A percentile compares a stretch with the other conserved stretches of the same genome.
phyloP scores from a whole-genome alignment of 768 basidiomycete genomes.

The Exidia glandulosa region DNA sequence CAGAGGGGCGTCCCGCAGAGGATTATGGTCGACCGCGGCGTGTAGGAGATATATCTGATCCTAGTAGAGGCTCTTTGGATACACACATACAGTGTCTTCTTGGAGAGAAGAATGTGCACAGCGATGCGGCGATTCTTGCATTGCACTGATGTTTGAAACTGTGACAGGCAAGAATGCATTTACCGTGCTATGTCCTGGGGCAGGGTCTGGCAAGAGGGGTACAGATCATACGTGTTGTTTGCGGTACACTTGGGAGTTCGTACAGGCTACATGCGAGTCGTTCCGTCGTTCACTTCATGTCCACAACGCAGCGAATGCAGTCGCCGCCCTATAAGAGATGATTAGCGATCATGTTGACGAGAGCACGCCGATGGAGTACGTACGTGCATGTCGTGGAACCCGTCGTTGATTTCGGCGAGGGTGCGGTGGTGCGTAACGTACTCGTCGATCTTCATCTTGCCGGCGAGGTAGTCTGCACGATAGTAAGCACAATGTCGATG shows the following conservation, averaged over 20 bases:
- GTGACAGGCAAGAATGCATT: no score
- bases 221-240: no score
- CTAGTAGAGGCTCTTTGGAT: neutral
- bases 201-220: no score
- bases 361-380: slow-evolving; percentile 22
- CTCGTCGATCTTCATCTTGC: slow-evolving; percentile 84
- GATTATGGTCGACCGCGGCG: slow-evolving; percentile 38
- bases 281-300: slow-evolving; percentile 43
- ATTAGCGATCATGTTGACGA: neutral
- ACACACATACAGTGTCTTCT: neutral
- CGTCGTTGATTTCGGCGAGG: slow-evolving; percentile 68
- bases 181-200: no score
- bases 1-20: slow-evolving; percentile 27
- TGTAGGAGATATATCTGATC: neutral
- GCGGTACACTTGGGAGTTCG: no score
- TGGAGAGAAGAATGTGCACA: no score
- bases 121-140: no score
- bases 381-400: slow-evolving; percentile 96
- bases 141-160: no score
- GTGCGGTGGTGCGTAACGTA: slow-evolving; percentile 84
- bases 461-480: slow-evolving; percentile 61
- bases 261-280: no score
- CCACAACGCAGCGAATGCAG: slow-evolving; percentile 91
- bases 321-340: slow-evolving; percentile 47
- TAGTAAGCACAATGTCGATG: slow-evolving; percentile 3